phyloP scores from a whole-genome alignment of 2,329 filamentous ascomycete species.

The Talaromyces amestolkiae region DNA sequence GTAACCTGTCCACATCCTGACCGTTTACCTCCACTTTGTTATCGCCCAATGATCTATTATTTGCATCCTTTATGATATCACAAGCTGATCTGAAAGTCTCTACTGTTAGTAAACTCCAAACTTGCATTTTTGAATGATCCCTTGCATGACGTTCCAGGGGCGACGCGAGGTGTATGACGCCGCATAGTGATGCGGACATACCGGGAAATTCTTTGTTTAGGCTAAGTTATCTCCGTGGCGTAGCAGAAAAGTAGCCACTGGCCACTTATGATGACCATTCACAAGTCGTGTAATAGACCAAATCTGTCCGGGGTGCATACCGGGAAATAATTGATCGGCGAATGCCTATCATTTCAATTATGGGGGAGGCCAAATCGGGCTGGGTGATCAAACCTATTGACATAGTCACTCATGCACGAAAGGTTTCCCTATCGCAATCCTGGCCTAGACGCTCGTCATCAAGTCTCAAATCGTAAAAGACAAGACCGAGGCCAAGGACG shows the following conservation, averaged over 20 bases:
- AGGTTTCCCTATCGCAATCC: neutral
- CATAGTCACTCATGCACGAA: neutral
- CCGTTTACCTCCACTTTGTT: neutral
- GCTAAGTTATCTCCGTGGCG: neutral
- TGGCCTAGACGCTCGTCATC: neutral
- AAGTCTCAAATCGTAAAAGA: neutral
- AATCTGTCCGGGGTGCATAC: neutral
- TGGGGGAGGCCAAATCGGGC: too few species aligned
- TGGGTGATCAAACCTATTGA: neutral
- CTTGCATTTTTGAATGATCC: too few species aligned
- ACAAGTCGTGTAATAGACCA: neutral
- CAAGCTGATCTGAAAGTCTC: neutral
- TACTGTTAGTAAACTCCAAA: too few species aligned
- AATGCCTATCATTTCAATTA: neutral
- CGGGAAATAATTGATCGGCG: neutral
- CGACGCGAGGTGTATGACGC: neutral
- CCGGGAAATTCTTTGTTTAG: neutral
- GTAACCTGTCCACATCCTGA: neutral
- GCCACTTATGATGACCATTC: neutral
- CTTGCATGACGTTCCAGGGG: neutral
- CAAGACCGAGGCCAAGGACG: neutral
- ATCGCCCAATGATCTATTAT: neutral
- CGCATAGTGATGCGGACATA: neutral
- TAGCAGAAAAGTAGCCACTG: neutral
- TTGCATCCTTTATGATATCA: neutral